A percentile compares a stretch with the other conserved stretches of the same genome.
Conservation (phyloP, 305 asterid species). For the Fraxinus sp. region DNA sequence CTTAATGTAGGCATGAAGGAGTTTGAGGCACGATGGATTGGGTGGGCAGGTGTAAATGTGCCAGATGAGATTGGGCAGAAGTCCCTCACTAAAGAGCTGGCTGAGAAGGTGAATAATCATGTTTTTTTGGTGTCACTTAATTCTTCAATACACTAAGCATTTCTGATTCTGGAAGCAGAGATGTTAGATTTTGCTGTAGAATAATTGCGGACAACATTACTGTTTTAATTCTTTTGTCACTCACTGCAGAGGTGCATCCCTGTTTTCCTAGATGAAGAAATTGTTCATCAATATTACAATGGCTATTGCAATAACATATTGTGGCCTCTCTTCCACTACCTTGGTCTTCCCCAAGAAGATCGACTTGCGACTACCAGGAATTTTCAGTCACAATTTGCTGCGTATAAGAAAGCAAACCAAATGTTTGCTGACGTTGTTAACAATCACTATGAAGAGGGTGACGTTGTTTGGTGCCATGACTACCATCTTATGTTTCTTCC, state of each 20-base stretch:
- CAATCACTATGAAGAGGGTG: conserved; percentile 77
- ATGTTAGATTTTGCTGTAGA: conserved; percentile 6
- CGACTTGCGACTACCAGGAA: conserved; percentile 91
- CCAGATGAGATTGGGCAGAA: conserved; percentile 82
- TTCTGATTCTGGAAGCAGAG: conserved; percentile 18
- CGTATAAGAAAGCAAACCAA: conserved; percentile 79
- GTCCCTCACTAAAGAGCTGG: conserved; percentile 76
- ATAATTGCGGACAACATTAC: conserved; percentile 14
- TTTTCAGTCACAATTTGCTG: conserved; percentile 86
- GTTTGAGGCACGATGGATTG: conserved; percentile 95
- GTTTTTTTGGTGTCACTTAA: conserved; percentile 11
- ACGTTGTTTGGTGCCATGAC: conserved; percentile 95
- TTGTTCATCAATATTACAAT: conserved; percentile 89
- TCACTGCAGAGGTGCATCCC: conserved; percentile 79
- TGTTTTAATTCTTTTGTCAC: conserved; percentile 17
- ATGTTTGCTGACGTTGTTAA: conserved; percentile 93
- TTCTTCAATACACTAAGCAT: conserved; percentile 10
- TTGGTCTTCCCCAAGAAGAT: conserved; percentile 95
- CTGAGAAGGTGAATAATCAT: conserved; percentile 63
- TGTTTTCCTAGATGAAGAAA: conserved; percentile 85
- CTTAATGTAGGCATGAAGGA: conserved; percentile 69
- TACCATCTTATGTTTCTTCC: conserved; percentile 97
- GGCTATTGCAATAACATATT: conserved; percentile 89
- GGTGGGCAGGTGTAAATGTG: conserved; percentile 97
- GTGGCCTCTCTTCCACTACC: conserved; percentile 92